Evolutionary conservation across 306 rosid genomes (phyloP), one percentile per base, ranked within the genome.

Genomic region (Dryas drummondii): DNA sequence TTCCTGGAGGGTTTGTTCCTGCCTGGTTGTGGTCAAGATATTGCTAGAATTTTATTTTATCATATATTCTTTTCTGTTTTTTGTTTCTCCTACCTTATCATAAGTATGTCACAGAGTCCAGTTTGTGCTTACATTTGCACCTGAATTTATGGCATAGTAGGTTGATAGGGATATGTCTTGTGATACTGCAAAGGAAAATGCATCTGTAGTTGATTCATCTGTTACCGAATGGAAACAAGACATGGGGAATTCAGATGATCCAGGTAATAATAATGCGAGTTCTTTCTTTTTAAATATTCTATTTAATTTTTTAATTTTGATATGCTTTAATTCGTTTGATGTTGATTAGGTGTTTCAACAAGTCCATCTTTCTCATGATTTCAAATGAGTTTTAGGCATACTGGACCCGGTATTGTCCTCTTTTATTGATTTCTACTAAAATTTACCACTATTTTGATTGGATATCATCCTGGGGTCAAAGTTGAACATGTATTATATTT

Each of bases 131-230:
- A 71, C 58, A 61, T 71, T 58, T 61, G 2, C 63, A 55, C 46
- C 63, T 77, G 65, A 59, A 27, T 11, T 40, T 47, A 48, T 75
- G 62, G 55, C 17, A 5, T 80, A 68, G 68, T 83, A 78, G 82
- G 77, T 86, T 59, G 71, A 40, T 70, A 68, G 13, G 78, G 84
- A 78, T 42, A 90, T 88, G 93, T 88, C 96, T 77, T 86, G 85
- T 63, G 90, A 88, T 74, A 88, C 90, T 76, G 85, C 88, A 51
- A 90, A 86, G 85, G 91, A 82, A 80, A 85, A 80, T 82, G 88
- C 84, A 12, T 91, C 92, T 46, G 92, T 87, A 41, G 97, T 85
- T 81, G 91, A 88, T 75, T 91, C 91, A 58, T 91, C 91, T 1
- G 84, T 81, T 59, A 77, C 89, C 63, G 90, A 88, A 51, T 81